Evolutionary conservation across 345 rosid species (phyloP), one percentile per base, ranked within the genome.

Genomic region (Euphorbia lathyris): DNA sequence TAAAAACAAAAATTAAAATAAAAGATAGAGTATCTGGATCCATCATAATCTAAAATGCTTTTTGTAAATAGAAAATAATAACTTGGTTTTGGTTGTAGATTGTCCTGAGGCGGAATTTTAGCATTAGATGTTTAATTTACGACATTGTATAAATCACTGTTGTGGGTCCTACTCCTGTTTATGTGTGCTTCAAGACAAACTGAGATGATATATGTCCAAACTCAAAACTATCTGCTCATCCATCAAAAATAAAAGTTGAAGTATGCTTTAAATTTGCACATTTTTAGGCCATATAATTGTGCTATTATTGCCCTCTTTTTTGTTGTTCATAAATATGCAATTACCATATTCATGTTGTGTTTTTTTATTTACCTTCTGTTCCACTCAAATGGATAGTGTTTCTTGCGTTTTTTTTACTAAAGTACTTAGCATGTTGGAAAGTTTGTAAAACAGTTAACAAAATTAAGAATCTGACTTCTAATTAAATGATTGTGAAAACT

Each of bases 101-200:
- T 19, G 56, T 51, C 56, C 19, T n/a, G 56, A n/a, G 56, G 56
- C 23, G 56, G 56, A n/a, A 50, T n/a, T 51, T 51, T 51, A 6
- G 56, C 56, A 51, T 51, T 19, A 5, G 23, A 51, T 51, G 25
- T 19, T 50, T 51, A 2, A 48, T 16, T 48, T 48, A 51, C 25
- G 25, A 51, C 56, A 51, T 20, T 23, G 56, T 51, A 19, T 51
- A 20, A 47, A 61, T 50, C 36, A 61, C 32, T 14, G 50, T 25
- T 20, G 67, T 48, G 66, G 66, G 73, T 48, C 66, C 66, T 3
- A 4, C 14, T 20, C 57, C 66, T 2, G 19, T 70, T 32, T 62
- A 50, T 34, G 36, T 30, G 74, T 61, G 67, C 38, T 62, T 70
- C 10, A 51, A 50, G 48, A 62, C 74, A 62, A 60, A 47, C 60